Base-by-base conservation (phyloP, 2,329 filamentous ascomycete species). In the Hymenoscyphus fraxineus region DNA sequence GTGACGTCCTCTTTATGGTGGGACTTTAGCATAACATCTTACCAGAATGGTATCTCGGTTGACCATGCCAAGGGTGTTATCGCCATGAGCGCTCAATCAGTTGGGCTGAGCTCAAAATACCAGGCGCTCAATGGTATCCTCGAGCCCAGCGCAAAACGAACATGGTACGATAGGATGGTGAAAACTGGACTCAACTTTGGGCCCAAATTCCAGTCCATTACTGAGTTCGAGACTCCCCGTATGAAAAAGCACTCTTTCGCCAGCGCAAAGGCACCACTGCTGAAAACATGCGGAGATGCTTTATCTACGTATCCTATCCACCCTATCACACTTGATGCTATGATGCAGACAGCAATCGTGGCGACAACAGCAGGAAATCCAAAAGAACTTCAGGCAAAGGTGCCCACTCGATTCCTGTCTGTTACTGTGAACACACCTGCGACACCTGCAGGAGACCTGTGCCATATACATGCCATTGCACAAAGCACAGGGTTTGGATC, bases 321-420 rank as follows among this genome's bases (percentile, higher is more conserved):
- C 16, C 41, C 41, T 16, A 79, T 82, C 3, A 85, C 83, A 0
- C 76, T 87, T 19, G 84, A 87, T 67, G 76, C 81, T 1, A 80
- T 86, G 74, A 79, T 87, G 35, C 84, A 87, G 63, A 79, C 79
- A 0, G 76, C 82, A 4, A 66, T 69, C 19, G 61, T 70, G 56
- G 65, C 64, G 2, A 67, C 60, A 1, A 61, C 72, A 5, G 59
- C 60, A 58, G 66, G 66, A n/a, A 12, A 47, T 6, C 41, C 63
- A 19, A 32, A 44, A 22, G 41, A 44, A 13, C 47, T 68, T 12
- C 38, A 22, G 47, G 64, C 59, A 22, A 63, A 68, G 35, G 60
- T 66, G 27, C 66, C 66, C 7, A 63, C 65, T 5, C 56, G 41
- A 22, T 51, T 67, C 31, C 58, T 51, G 4, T 19, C 41, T 7